Evolutionary conservation across 2,329 filamentous ascomycete species (phyloP).

Genomic region (Colletotrichum costaricense): DNA sequence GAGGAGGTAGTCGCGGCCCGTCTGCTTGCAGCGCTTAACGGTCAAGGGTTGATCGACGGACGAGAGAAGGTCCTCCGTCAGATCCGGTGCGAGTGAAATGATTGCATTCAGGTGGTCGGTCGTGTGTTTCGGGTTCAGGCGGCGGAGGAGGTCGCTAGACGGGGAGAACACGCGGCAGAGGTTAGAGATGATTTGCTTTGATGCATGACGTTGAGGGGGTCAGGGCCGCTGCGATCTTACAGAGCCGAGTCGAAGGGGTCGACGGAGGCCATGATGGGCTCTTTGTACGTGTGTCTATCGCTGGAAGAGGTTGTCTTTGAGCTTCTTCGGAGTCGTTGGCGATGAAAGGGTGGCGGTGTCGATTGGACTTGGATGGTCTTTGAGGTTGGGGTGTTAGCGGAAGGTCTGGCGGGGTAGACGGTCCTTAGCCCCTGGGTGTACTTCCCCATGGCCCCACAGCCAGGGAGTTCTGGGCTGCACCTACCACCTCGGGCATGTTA

Average conservation of each 20-base stretch:
- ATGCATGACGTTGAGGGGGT: conserved; percentile 7
- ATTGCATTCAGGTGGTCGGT: conserved; percentile 88
- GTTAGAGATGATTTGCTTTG: conserved; percentile 21
- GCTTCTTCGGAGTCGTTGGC: not conserved
- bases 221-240: conserved; percentile 57
- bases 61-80: conserved; percentile 97
- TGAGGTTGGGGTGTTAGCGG: conserved; percentile 23
- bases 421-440: conserved; percentile 19
- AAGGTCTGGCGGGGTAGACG: conserved; percentile 16
- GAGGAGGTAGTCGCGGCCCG: conserved; percentile 93
- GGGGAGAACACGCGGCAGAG: not conserved
- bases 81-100: conserved; percentile 87
- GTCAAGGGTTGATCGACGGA: conserved; percentile 96
- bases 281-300: not conserved
- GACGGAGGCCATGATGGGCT: conserved; percentile 58
- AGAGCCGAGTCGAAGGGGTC: conserved; percentile 82
- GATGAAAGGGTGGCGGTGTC: conserved; percentile 5
- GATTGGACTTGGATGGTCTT: conserved; percentile 3
- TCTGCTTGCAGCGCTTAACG: conserved; percentile 85
- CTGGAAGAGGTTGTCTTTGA: not conserved
- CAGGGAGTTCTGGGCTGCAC: conserved; percentile 20
- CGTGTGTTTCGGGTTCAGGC: conserved; percentile 94
- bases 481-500: conserved; percentile 5
- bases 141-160: conserved; percentile 92
- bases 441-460: conserved; percentile 22